Conservation (phyloP, 2,329 filamentous ascomycete genomes). For the Beauveria varroae region DNA sequence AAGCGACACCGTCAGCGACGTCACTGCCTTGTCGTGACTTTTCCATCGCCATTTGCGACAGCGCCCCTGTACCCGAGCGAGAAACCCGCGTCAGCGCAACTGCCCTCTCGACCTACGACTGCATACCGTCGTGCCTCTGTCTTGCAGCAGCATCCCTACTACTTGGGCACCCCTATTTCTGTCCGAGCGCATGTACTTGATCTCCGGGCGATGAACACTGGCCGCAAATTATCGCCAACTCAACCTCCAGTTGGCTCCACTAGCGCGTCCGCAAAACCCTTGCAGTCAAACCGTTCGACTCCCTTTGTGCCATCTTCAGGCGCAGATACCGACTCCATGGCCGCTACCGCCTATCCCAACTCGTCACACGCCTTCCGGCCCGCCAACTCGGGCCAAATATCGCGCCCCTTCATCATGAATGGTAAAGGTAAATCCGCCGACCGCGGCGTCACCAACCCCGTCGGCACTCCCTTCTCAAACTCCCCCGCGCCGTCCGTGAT, state of each 20-base stretch:
- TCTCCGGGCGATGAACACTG: constrained; percentile 24
- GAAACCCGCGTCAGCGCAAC: not conserved
- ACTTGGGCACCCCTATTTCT: not conserved
- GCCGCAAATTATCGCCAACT: constrained; percentile 15
- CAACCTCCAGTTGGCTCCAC: constrained; percentile 18
- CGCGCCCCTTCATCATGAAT: constrained; percentile 26
- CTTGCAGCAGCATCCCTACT: not conserved
- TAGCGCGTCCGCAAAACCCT: constrained; percentile 19
- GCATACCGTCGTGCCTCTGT: not conserved
- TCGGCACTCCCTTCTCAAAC: constrained; percentile 31
- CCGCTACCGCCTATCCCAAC: constrained; percentile 33
- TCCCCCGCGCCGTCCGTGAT: constrained; percentile 27
- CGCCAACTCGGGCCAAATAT: constrained; percentile 23
- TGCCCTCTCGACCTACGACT: not conserved
- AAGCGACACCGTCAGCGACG: not conserved
- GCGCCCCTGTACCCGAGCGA: not conserved
- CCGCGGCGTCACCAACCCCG: constrained; percentile 33
- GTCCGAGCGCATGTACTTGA: constrained; percentile 18
- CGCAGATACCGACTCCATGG: constrained; percentile 29
- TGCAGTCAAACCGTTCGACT: constrained; percentile 23
- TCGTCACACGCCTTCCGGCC: constrained; percentile 32
- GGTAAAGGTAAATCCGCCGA: constrained; percentile 30
- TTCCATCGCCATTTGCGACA: not conserved
- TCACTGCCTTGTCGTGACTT: not conserved
- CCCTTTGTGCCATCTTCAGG: constrained; percentile 24